Conservation (phyloP, 1,284 basidiomycete species). For the Taiwanofungus camphoratus region DNA sequence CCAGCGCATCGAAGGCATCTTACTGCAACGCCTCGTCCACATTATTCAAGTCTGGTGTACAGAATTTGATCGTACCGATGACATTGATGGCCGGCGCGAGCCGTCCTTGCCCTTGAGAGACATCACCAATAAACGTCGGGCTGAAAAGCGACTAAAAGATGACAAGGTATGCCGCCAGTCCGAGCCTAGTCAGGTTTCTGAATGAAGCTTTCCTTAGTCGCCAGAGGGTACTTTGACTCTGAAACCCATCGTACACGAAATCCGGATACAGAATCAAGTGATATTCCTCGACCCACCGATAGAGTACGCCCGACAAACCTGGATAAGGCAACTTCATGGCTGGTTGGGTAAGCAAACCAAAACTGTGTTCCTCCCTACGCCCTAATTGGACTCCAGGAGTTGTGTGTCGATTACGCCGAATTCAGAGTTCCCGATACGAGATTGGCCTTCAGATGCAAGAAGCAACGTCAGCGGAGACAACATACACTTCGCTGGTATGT, state of each 20-base stretch:
- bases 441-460: constrained; percentile 87
- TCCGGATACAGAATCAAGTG: constrained; percentile 97
- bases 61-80: constrained; percentile 75
- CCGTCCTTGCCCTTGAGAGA: constrained; percentile 45
- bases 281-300: constrained; percentile 98
- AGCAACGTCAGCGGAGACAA: constrained; percentile 56
- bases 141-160: constrained; percentile 62
- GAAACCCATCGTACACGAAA: constrained; percentile 87
- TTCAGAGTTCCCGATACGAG: constrained; percentile 94
- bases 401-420: constrained; percentile 83
- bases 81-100: constrained; percentile 55
- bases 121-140: constrained; percentile 52
- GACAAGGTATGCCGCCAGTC: too few species aligned
- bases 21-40: constrained; percentile 73
- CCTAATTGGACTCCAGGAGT: constrained; percentile 54
- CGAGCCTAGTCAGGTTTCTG: constrained; percentile 5
- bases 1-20: constrained; percentile 77
- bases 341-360: constrained; percentile 70
- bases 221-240: constrained; percentile 67
- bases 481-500: constrained; percentile 78
- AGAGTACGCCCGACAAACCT: constrained; percentile 87
- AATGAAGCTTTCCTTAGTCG: constrained; percentile 34
- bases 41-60: constrained; percentile 86
- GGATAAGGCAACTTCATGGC: constrained; percentile 89
- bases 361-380: too few species aligned